phyloP scores from a whole-genome alignment of 139 green algal species.

The Raphidocelis subcapitata region DNA sequence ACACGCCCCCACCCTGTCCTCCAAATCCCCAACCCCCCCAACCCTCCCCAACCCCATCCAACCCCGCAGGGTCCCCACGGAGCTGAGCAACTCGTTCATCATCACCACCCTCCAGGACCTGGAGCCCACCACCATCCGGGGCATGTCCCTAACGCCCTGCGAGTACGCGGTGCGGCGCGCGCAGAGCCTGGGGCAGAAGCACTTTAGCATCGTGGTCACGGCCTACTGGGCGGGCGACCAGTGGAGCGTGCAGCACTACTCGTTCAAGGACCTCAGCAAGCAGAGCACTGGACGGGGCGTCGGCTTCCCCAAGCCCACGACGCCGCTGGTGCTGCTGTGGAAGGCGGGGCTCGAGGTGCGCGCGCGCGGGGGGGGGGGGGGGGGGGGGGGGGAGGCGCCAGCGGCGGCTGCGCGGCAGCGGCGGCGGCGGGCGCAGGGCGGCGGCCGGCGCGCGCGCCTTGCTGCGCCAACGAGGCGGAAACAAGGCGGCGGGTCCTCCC shows the following conservation, averaged over 20 bases:
- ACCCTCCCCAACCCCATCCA: too few relatives aligned
- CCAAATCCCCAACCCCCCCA: too few relatives aligned
- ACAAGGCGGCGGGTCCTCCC: too few relatives aligned
- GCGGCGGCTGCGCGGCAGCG: too few relatives aligned
- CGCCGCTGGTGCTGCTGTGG: conserved; percentile 2
- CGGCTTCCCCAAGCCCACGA: background rate
- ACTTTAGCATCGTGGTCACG: conserved; percentile 20
- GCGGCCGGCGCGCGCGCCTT: too few relatives aligned
- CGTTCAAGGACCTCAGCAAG: conserved; percentile 18
- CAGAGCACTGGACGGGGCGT: background rate
- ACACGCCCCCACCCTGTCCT: too few relatives aligned
- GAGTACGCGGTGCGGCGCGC: conserved; percentile 14
- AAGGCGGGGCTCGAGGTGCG: conserved; percentile 25
- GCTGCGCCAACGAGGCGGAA: too few relatives aligned
- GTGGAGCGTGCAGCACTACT: background rate
- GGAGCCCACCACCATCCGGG: conserved; percentile 18
- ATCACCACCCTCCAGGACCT: conserved; percentile 24
- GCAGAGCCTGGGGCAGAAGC: conserved; percentile 17
- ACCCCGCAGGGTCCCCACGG: background rate
- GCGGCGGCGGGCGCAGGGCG: too few relatives aligned
- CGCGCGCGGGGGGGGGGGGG: too few relatives aligned
- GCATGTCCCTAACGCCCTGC: conserved; percentile 10
- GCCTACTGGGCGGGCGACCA: conserved; percentile 18
- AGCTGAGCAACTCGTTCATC: conserved; percentile 31
- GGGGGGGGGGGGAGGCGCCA: too few relatives aligned